These are phyloP conservation scores for Citrus sinensis DNA, from an alignment of 345 rosid genomes.

Conservation along the genomic window DVS_A1.0 CM039168.1:7969001-7969500, in stretches of 20 bases:
- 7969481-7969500: background rate
- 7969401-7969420: conserved; percentile 15
- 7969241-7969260: conserved; percentile 5
- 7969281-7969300: conserved; percentile 15
- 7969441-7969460: background rate
- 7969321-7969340: conserved; percentile 15
- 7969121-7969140: background rate
- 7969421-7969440: conserved; percentile 20
- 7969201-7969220: background rate
- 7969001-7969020: too few relatives aligned
- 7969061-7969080: too few relatives aligned
- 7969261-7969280: background rate
- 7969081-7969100: too few relatives aligned
- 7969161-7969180: background rate
- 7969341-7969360: conserved; percentile 25
- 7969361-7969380: conserved; percentile 14
- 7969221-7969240: background rate
- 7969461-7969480: background rate
- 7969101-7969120: too few relatives aligned
- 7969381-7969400: background rate
- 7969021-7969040: too few relatives aligned
- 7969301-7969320: conserved; percentile 12
- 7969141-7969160: background rate
- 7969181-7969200: background rate
- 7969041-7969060: too few relatives aligned